Evolutionary conservation across 371 early-diverging fungal species (phyloP).

Genomic region (Batrachochytrium dendrobatidis): DNA sequence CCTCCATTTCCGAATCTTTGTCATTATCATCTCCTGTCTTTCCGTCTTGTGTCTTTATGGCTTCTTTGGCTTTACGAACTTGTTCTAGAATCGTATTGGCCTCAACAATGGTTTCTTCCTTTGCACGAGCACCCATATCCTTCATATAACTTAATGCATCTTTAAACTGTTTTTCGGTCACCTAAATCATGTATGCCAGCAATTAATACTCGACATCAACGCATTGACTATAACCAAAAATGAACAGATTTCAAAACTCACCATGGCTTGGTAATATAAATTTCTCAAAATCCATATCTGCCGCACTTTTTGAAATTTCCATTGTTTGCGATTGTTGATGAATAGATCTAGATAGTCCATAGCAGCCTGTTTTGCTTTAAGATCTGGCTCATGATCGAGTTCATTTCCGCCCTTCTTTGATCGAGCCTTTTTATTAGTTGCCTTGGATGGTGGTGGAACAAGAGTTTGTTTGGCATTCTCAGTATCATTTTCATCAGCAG

Average conservation of each 20-base stretch:
- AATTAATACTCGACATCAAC: neutral
- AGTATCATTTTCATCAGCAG: too few relatives aligned
- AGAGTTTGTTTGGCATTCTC: too few relatives aligned
- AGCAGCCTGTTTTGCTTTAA: conserved; percentile 8
- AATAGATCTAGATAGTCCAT: conserved; percentile 12
- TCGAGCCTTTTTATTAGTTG: too few relatives aligned
- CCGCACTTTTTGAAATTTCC: conserved; percentile 59
- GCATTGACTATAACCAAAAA: neutral
- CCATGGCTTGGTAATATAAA: conserved; percentile 33
- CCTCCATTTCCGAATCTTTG: conserved; percentile 4
- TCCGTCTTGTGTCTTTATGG: conserved; percentile 2
- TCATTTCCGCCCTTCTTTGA: too few relatives aligned
- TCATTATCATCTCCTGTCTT: conserved; percentile 8
- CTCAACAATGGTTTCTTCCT: conserved; percentile 11
- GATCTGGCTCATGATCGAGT: too few relatives aligned
- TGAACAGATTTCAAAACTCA: neutral
- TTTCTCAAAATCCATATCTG: conserved; percentile 56
- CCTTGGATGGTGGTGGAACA: too few relatives aligned
- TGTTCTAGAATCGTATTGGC: conserved; percentile 8
- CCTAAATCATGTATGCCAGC: neutral
- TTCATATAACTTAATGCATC: conserved; percentile 12
- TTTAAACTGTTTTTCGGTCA: conserved; percentile 3
- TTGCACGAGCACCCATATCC: conserved; percentile 5
- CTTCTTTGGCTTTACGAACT: neutral
- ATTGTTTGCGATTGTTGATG: conserved; percentile 14